Percentiles rank a stretch among this genome's conserved stretches.
Evolutionary conservation across 139 green algal genomes (phyloP).

Genomic region (Chlorella sp.): DNA sequence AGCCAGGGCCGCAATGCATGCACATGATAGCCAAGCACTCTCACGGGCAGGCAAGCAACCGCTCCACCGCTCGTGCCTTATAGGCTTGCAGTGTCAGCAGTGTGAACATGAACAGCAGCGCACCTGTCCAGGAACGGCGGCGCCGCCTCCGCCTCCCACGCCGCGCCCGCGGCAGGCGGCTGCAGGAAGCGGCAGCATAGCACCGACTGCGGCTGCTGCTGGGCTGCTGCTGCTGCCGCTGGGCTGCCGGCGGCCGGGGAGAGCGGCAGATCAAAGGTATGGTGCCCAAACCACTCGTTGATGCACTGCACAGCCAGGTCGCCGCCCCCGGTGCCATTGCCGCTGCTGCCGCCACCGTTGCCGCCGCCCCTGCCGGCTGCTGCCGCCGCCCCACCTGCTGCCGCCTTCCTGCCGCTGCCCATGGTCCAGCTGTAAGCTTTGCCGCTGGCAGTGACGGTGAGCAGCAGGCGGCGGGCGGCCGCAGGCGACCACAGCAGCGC

Average conservation of each 20-base stretch:
- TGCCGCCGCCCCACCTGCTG: neutral
- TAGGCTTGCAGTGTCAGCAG: too few relatives aligned
- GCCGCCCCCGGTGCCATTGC: neutral
- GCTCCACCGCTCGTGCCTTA: neutral
- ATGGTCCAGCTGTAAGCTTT: neutral
- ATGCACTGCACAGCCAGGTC: neutral
- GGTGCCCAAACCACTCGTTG: neutral
- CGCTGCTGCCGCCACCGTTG: neutral
- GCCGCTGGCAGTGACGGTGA: neutral
- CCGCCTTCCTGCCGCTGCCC: neutral
- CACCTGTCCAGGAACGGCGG: neutral
- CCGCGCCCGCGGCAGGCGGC: neutral
- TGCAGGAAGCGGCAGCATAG: constrained; percentile 9
- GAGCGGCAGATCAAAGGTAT: neutral
- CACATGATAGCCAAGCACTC: neutral
- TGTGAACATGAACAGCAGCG: neutral
- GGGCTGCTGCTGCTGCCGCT: neutral
- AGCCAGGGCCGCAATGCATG: neutral
- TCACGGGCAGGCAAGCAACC: neutral
- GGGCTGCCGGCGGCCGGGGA: neutral
- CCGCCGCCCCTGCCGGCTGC: neutral
- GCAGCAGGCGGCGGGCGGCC: constrained; percentile 4
- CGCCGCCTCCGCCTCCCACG: neutral
- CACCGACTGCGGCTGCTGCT: neutral
- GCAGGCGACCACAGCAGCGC: constrained; percentile 11